Evolutionary conservation across 441 rosid genomes (phyloP).

Genomic region (Omphalea diandra): DNA sequence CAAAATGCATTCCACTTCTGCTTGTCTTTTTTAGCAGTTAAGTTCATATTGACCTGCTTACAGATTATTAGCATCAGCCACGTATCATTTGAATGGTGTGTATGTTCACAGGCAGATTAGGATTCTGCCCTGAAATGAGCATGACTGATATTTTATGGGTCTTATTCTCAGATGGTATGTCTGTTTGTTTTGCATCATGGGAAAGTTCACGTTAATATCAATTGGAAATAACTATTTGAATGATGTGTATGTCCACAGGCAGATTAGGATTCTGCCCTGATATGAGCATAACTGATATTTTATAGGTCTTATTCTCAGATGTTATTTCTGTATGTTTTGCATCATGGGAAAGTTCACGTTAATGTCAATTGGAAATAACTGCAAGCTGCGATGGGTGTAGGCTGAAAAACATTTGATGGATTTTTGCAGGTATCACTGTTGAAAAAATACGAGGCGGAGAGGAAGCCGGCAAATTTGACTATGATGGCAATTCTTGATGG

Average conservation of each 20-base stretch:
- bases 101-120: too few species aligned
- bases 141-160: neutral
- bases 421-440: slow-evolving; percentile 51
- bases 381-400: too few species aligned
- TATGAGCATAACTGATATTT: neutral
- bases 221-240: neutral
- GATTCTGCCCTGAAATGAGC: neutral
- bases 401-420: too few species aligned
- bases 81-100: neutral
- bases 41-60: neutral
- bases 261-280: too few species aligned
- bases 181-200: neutral
- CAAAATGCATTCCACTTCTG: too few species aligned
- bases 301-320: neutral
- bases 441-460: slow-evolving; percentile 78
- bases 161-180: neutral
- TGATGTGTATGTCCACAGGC: too few species aligned
- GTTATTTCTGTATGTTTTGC: too few species aligned
- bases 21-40: neutral
- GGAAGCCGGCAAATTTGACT: slow-evolving; percentile 72
- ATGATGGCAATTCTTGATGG: slow-evolving; percentile 97
- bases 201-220: neutral
- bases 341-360: neutral
- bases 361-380: neutral
- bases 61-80: neutral